Evolutionary conservation across 2,329 filamentous ascomycete species (phyloP), one percentile per base, ranked within the genome.

Genomic region (Colletotrichum truncatum): DNA sequence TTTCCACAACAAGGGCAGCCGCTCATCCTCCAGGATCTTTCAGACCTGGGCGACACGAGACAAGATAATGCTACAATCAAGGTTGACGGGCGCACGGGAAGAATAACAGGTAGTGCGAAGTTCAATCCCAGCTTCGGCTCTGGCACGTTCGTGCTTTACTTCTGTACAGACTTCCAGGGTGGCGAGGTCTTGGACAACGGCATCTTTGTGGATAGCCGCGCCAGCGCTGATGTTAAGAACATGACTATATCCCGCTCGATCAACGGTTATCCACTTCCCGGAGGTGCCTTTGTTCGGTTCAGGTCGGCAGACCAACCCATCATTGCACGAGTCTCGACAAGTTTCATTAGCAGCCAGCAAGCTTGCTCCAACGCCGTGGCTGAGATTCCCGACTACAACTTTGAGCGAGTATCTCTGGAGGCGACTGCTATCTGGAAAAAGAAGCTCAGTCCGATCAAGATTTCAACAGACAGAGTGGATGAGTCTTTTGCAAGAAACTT

Each of bases 371-470:
- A 90, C 71, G 91, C 88, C 0, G 89, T 93, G 73, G 77, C 72
- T 0, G 91, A 94, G 70, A 89, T 93, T n/a, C 88, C 91, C 0
- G 76, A 85, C 14, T 91, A 87, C 55, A 85, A 91, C 71, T 92
- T 93, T 66, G 80, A 86, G 0, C 75, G 71, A 2, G 82, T 88
- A 0, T 80, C 82, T 2, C 69, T 73, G 1, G 81, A 82, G 2
- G 90, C 90, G 0, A 81, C 85, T 32, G 74, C 79, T 9, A 84
- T 81, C 0, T 93, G 91, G 91, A 80, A 79, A 53, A 73, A 83
- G 12, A 92, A 93, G 72, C 75, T 93, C 39, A 81, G 80, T 14
- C 83, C 85, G 0, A 83, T 93, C 46, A 79, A 78, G 2, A 75
- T 92, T 5, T 82, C 89, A 38, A 76, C 83, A 0, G 80, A 73